phyloP scores from a whole-genome alignment of 2,329 filamentous ascomycete species.

The Dothistroma pini region DNA sequence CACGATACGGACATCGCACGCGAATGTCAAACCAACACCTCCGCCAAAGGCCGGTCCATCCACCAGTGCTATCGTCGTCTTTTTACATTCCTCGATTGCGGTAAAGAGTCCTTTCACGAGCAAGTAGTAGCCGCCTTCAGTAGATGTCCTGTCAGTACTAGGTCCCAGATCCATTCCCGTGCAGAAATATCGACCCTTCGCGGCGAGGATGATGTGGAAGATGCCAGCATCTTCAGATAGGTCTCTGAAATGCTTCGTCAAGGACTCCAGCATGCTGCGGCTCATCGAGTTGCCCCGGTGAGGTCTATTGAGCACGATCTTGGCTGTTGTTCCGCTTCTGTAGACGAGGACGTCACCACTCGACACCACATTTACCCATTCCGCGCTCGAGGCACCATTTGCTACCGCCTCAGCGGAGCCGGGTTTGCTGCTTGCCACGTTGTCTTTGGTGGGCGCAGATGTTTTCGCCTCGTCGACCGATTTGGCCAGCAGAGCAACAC shows the following conservation, averaged over 20 bases:
- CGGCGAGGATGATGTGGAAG: constrained; percentile 18
- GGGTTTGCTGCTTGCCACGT: neutral
- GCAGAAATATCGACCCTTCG: constrained; percentile 23
- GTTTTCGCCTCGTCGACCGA: neutral
- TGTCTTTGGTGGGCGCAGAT: neutral
- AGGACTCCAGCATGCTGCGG: constrained; percentile 17
- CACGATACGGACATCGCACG: constrained; percentile 21
- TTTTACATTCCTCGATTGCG: constrained; percentile 20
- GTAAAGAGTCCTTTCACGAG: constrained; percentile 17
- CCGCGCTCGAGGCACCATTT: constrained; percentile 1
- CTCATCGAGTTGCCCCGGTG: constrained; percentile 23
- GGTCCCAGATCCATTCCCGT: constrained; percentile 24
- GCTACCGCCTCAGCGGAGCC: neutral
- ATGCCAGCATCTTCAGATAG: constrained; percentile 14
- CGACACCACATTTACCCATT: neutral
- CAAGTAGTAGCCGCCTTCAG: constrained; percentile 14
- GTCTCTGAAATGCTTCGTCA: constrained; percentile 16
- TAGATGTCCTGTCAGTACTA: constrained; percentile 11
- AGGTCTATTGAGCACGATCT: constrained; percentile 18
- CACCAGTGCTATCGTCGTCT: constrained; percentile 20
- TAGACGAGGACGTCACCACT: constrained; percentile 11
- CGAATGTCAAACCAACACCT: constrained; percentile 22
- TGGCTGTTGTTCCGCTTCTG: constrained; percentile 13
- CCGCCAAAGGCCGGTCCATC: constrained; percentile 20
- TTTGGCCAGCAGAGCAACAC: constrained; percentile 21